Percentiles rank a stretch among this genome's conserved stretches.
Evolutionary conservation across 371 early-diverging fungal genomes (phyloP).

Genomic region (Actinomortierella wolfii): DNA sequence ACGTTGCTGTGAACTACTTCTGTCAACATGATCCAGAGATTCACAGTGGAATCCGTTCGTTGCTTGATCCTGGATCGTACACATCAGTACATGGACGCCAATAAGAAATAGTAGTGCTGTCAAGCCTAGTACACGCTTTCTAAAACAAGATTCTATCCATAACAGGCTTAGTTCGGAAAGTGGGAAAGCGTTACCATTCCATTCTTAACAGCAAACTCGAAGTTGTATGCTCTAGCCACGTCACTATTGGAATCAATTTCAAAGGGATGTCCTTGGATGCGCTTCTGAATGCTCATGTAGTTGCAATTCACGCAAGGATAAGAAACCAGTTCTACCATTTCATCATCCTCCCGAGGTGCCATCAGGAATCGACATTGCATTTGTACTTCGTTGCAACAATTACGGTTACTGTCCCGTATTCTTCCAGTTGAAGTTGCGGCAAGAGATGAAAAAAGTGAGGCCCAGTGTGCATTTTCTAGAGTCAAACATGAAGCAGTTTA

Average conservation of each 20-base stretch:
- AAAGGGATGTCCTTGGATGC: too few species aligned
- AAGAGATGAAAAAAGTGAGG: neutral
- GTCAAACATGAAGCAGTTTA: slow-evolving; percentile 13
- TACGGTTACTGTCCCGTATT: slow-evolving; percentile 18
- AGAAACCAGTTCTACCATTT: slow-evolving; percentile 12
- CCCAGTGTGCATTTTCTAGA: slow-evolving; percentile 5
- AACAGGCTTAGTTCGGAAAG: slow-evolving; percentile 6
- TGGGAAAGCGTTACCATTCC: slow-evolving; percentile 3
- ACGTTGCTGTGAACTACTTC: slow-evolving; percentile 15
- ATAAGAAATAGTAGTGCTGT: slow-evolving; percentile 9
- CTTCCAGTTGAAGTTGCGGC: slow-evolving; percentile 16
- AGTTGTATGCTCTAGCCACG: slow-evolving; percentile 4
- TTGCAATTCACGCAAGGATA: slow-evolving; percentile 6
- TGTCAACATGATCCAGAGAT: slow-evolving; percentile 8
- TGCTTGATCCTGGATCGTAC: slow-evolving; percentile 7
- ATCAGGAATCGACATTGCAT: slow-evolving; percentile 12
- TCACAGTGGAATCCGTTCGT: slow-evolving; percentile 16
- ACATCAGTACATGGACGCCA: slow-evolving; percentile 7
- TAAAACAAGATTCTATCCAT: slow-evolving; percentile 8
- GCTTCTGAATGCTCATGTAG: slow-evolving; percentile 19
- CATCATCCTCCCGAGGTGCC: slow-evolving; percentile 13
- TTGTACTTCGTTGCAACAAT: slow-evolving; percentile 14
- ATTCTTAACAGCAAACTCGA: slow-evolving; percentile 5
- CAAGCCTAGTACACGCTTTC: slow-evolving; percentile 18
- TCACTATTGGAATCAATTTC: slow-evolving; percentile 13